A percentile compares a stretch with the other conserved stretches of the same genome.
phyloP scores from a whole-genome alignment of 345 rosid species.

The Raphanus raphanistrum region DNA sequence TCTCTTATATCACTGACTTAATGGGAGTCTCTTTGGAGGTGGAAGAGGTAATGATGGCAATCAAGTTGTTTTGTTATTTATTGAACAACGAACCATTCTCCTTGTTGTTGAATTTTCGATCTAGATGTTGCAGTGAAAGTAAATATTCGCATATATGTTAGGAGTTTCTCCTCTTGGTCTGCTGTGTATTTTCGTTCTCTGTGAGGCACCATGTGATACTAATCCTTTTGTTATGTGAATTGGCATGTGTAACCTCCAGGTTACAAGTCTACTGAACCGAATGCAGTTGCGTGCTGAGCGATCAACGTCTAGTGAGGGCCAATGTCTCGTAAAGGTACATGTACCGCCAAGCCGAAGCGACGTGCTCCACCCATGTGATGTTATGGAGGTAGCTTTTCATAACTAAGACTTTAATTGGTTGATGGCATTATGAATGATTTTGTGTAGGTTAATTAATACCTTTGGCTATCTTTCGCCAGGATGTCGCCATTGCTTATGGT shows the following conservation, averaged over 20 bases:
- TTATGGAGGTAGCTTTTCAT: slow-evolving; percentile 70
- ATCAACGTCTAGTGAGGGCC: slow-evolving; percentile 36
- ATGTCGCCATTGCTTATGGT: slow-evolving; percentile 95
- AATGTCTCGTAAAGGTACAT: slow-evolving; percentile 47
- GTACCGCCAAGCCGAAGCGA: slow-evolving; percentile 91
- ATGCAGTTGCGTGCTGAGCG: slow-evolving; percentile 74
- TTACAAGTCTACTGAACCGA: slow-evolving; percentile 62
- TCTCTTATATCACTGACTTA: slow-evolving; percentile 66
- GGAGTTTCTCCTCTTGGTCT: neutral
- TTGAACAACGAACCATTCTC: neutral
- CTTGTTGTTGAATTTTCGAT: neutral
- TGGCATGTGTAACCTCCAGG: slow-evolving; percentile 45
- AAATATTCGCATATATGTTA: too few relatives aligned
- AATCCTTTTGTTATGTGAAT: slow-evolving; percentile 1
- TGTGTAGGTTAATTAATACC: neutral
- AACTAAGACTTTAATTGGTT: neutral
- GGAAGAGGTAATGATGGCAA: slow-evolving; percentile 57
- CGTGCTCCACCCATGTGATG: slow-evolving; percentile 90
- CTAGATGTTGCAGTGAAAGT: too few relatives aligned
- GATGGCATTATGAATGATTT: neutral
- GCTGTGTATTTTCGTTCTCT: slow-evolving; percentile 7
- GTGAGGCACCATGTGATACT: neutral
- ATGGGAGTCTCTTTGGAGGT: slow-evolving; percentile 76
- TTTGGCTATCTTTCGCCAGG: slow-evolving; percentile 49
- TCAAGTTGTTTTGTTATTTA: slow-evolving; percentile 1